Percentiles rank a stretch among this genome's conserved stretches.
Evolutionary conservation across 2,329 filamentous ascomycete species (phyloP).

Genomic region (Apiospora sp.): DNA sequence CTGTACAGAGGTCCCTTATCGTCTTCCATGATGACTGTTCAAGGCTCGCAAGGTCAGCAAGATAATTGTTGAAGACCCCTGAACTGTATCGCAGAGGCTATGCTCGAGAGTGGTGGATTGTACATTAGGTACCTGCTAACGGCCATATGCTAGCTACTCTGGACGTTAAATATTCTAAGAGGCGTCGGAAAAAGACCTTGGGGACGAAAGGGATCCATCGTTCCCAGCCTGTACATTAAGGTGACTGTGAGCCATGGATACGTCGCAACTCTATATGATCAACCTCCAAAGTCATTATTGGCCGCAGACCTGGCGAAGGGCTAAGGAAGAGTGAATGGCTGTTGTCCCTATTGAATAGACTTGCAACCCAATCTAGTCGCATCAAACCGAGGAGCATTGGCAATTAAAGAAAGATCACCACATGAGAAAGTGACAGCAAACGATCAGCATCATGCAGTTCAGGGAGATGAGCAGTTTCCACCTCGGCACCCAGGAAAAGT

Average conservation of each 20-base stretch:
- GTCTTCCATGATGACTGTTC: not conserved
- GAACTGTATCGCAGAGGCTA: not conserved
- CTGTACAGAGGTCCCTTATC: not conserved
- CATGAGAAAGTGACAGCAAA: too few relatives aligned
- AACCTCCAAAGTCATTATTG: not conserved
- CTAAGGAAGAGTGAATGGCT: too few relatives aligned
- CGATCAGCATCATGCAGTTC: too few relatives aligned
- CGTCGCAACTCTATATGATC: not conserved
- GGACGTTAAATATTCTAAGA: not conserved
- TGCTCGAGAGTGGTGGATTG: not conserved
- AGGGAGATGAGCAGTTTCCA: too few relatives aligned
- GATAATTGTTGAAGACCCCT: not conserved
- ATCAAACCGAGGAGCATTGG: too few relatives aligned
- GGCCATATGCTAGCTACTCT: not conserved
- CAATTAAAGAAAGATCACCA: too few relatives aligned
- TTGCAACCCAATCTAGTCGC: too few relatives aligned
- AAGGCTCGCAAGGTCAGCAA: not conserved
- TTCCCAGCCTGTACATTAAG: not conserved
- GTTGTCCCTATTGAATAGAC: too few relatives aligned
- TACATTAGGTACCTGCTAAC: rapidly evolving
- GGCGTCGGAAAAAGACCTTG: not conserved
- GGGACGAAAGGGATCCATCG: not conserved
- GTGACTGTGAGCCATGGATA: not conserved
- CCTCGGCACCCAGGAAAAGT: too few relatives aligned
- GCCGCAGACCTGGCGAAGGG: too few relatives aligned